Base-by-base conservation (phyloP, 1,139 yeast species). In the Zygoascus meyerae region DNA sequence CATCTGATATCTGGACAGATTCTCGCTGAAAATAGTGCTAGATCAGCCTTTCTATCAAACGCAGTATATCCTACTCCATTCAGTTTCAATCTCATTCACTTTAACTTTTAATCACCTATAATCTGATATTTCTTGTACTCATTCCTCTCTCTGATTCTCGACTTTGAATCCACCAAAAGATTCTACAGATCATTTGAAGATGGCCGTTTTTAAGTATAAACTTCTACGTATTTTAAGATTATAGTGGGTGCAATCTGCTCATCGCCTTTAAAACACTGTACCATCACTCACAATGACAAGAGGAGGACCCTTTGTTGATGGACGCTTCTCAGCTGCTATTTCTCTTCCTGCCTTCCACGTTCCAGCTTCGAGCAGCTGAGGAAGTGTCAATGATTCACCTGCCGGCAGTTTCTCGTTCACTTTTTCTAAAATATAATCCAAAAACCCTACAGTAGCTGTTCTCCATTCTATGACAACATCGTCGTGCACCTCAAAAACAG, bases 401-500 rank as follows among this genome's bases (percentile, higher is more conserved):
- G 55, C 52, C 1, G 51, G 48, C 8, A 69, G 60, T 2, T 61
- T 63, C 34, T 68, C 62, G 51, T 78, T 78, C 35, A 78, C 73
- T 42, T 70, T 50, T 8, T 75, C 74, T 17, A 78, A 63, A 5
- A 78, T 60, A 50, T 66, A 59, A 56, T 79, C 84, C 44, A 79
- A 62, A 42, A 78, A 64, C 2, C 78, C 78, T 31, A 79, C 74
- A 0, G 81, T 79, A 47, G 71, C 65, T 16, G 81, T 77, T 56
- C 83, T 68, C 83, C 83, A 79, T 56, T 79, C 84, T n/a, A 79
- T 79, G 49, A 79, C 77, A 17, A 70, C 74, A 45, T 79, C 83
- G 52, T 77, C 77, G 31, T 69, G 72, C 1, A 82, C 79, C 0
- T 62, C 61, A 52, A 70, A 79, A 4, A 73, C 62, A 29, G 83